Evolutionary conservation across 768 basidiomycete species (phyloP), one percentile per base, ranked within the genome.

Genomic region (Suillus paluster): DNA sequence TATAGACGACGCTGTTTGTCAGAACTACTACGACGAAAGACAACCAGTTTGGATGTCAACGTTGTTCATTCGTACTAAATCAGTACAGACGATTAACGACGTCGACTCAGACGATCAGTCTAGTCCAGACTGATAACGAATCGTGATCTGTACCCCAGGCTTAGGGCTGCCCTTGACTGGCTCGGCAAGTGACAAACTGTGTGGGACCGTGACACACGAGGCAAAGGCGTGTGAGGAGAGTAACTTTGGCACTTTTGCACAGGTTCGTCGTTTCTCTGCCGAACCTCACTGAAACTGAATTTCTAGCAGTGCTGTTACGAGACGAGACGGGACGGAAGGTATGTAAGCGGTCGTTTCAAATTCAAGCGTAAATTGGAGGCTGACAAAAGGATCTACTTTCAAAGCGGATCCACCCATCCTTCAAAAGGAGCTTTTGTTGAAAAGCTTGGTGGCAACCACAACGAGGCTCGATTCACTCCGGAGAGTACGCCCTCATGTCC

Each of bases 401-500:
- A 50, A 50, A 50, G 49, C 49, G 30, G 49, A 38, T 15, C 1
- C 54, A 11, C 11, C 25, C 38, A 23, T 54, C 23, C 36, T 36
- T 36, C 23, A 53, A 36, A 53, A 53, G 52, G 52, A 27, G 54
- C 23, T 39, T 6, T 4, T 1, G n/a, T 21, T 44, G 5, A 21
- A 44, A 30, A 30, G 30, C n/a, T 44, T 39, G 54, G 54, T 55
- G 38, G 25, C 17, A 38, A 38, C 25, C 23, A 38, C 19, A 44
- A 10, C 54, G 54, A 55, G 54, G 54, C 54, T 55, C 17, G 15
- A 6, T 55, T 55, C 11, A 25, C 23, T 7, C 19, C 49, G 49
- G 27, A 30, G 27, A 50, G 27, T 27, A 12, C 1, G 19, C 38
- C 25, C 38, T 25, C 61, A 73, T 74, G 72, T 46, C 61, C 52